These are phyloP conservation scores for Coemansia guatemalensis DNA, from an alignment of 192 early-diverging fungal species.

Conservation along the genomic window DNA sequence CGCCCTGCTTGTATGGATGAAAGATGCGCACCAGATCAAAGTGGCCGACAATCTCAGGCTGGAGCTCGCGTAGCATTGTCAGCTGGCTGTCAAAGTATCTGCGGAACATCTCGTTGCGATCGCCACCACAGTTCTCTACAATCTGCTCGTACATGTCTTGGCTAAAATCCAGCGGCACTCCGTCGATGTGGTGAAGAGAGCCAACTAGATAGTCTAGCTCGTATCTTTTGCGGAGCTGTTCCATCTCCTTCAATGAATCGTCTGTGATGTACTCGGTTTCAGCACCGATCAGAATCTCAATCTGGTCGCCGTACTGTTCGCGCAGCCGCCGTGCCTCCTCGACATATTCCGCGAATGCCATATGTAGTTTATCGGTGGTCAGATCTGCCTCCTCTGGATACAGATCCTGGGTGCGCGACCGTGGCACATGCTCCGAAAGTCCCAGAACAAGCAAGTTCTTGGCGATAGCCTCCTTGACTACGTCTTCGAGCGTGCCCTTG, in stretches of 20 bases:
- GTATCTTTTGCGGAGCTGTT: conserved; percentile 50
- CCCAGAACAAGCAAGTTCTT: conserved; percentile 74
- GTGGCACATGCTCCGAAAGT: conserved; percentile 92
- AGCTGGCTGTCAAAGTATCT: conserved; percentile 90
- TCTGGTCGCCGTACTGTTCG: conserved; percentile 55
- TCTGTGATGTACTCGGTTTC: conserved; percentile 86
- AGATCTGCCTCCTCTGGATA: conserved; percentile 90
- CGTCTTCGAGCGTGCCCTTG: conserved; percentile 77
- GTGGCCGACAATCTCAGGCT: conserved; percentile 90
- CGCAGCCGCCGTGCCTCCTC: conserved; percentile 72
- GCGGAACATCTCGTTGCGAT: conserved; percentile 59
- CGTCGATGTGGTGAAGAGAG: conserved; percentile 85
- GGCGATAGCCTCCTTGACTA: conserved; percentile 74
- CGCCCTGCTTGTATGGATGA: conserved; percentile 54
- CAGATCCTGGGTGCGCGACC: conserved; percentile 71
- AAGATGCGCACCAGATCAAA: conserved; percentile 94
- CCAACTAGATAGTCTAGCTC: conserved; percentile 87
- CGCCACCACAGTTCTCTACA: conserved; percentile 28
- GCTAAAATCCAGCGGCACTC: conserved; percentile 84
- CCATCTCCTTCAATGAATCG: conserved; percentile 53
- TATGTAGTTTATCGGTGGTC: conserved; percentile 61
- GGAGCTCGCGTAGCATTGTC: conserved; percentile 64
- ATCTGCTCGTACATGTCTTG: conserved; percentile 55
- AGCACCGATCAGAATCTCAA: conserved; percentile 79
- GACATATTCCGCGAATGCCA: conserved; percentile 68